Conservation (phyloP, 2,329 filamentous ascomycete species). For the Talaromyces sp. region DNA sequence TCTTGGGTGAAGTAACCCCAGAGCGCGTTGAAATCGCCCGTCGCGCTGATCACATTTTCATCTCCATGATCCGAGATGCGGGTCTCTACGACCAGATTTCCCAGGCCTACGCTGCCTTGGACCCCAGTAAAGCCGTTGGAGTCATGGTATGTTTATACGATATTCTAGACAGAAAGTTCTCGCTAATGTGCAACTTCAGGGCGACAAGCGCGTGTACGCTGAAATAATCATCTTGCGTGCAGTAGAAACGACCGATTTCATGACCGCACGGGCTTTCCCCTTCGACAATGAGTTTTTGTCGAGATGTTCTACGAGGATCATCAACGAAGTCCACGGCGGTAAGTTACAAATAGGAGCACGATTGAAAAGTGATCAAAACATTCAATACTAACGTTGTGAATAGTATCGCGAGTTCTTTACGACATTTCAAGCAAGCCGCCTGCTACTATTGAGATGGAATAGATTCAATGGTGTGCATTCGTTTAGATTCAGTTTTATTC, state of each 20-base stretch:
- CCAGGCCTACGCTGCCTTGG: constrained; percentile 65
- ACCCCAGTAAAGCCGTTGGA: constrained; percentile 55
- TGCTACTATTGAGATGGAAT: constrained; percentile 23
- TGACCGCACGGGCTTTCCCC: constrained; percentile 66
- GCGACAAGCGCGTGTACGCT: constrained; percentile 62
- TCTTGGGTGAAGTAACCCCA: constrained; percentile 72
- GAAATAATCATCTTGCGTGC: constrained; percentile 57
- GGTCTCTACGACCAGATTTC: constrained; percentile 53
- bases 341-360: neutral
- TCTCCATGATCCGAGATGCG: constrained; percentile 39
- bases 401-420: constrained; percentile 63
- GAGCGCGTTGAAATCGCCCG: constrained; percentile 68
- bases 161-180: neutral
- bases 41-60: constrained; percentile 37
- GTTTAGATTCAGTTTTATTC: neutral
- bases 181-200: constrained; percentile 22
- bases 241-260: constrained; percentile 60
- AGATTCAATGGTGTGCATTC: constrained; percentile 10
- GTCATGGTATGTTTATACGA: neutral
- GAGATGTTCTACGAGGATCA: constrained; percentile 60
- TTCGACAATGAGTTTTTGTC: constrained; percentile 61
- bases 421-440: constrained; percentile 39
- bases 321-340: constrained; percentile 65
- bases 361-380: no score
- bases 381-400: neutral